phyloP scores from a whole-genome alignment of 2,329 filamentous ascomycete genomes.

The Ambrosiella cleistominuta region DNA sequence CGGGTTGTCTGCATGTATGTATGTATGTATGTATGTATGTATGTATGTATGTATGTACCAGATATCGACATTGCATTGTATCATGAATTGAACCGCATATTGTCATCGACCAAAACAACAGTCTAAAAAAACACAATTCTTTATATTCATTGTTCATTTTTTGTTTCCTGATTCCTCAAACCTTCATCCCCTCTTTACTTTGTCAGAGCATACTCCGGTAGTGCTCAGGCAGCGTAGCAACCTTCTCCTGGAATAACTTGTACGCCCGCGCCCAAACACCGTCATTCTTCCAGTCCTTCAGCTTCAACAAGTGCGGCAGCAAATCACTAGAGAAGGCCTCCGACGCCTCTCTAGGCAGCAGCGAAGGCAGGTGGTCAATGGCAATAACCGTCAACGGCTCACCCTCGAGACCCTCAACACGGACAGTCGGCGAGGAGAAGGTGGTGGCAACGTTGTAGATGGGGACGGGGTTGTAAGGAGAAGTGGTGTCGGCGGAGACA shows the following conservation, averaged over 20 bases:
- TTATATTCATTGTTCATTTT: neutral
- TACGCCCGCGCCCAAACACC: conserved; percentile 75
- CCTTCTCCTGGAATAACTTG: conserved; percentile 71
- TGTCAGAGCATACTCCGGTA: conserved; percentile 31
- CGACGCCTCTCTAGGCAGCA: conserved; percentile 71
- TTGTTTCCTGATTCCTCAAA: conserved; percentile 1
- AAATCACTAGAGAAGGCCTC: conserved; percentile 70
- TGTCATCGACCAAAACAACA: neutral
- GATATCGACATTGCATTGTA: neutral
- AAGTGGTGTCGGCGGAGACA: conserved; percentile 58
- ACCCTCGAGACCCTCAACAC: conserved; percentile 42
- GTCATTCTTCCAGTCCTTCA: conserved; percentile 56
- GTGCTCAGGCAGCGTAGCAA: conserved; percentile 45
- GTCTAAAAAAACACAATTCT: neutral
- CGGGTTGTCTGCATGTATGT: neutral
- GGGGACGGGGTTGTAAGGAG: conserved; percentile 53
- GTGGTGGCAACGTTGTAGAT: conserved; percentile 75
- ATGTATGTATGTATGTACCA: neutral
- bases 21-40: neutral
- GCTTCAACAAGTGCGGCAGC: conserved; percentile 56
- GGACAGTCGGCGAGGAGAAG: conserved; percentile 73
- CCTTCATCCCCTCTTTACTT: conserved; percentile 5
- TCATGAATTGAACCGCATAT: neutral
- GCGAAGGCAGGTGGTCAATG: conserved; percentile 69
- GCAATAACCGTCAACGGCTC: conserved; percentile 61